These are phyloP conservation scores for Macaranga tanarius DNA, from an alignment of 441 rosid species.

Conservation along the genomic window DNA sequence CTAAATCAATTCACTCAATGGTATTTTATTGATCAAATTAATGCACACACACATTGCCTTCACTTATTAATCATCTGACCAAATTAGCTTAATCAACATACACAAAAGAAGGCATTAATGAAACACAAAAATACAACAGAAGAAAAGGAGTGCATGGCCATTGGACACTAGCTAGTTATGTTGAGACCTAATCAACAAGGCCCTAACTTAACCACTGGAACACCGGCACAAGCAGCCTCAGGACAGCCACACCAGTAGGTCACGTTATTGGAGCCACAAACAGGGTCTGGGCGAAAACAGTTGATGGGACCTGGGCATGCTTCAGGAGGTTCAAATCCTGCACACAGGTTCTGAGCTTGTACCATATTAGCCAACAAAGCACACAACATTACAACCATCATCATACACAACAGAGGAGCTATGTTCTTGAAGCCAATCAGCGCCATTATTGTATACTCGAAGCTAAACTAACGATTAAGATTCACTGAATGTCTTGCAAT, in stretches of 20 bases:
- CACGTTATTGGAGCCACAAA: slow-evolving; percentile 71
- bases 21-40: no score
- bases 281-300: slow-evolving; percentile 74
- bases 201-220: slow-evolving; percentile 54
- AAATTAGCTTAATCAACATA: no score
- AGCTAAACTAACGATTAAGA: not conserved
- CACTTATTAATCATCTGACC: no score
- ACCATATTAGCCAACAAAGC: slow-evolving; percentile 3
- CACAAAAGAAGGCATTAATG: not conserved
- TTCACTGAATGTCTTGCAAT: no score
- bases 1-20: no score
- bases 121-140: not conserved
- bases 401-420: slow-evolving; percentile 4
- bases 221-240: slow-evolving; percentile 70
- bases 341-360: slow-evolving; percentile 32
- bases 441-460: not conserved
- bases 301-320: slow-evolving; percentile 49
- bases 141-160: no score
- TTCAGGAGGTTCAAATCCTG: slow-evolving; percentile 21
- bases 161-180: no score
- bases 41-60: no score
- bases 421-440: not conserved
- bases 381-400: not conserved
- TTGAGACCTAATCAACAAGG: slow-evolving; percentile 37
- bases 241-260: slow-evolving; percentile 85